Evolutionary conservation across 2,329 filamentous ascomycete species (phyloP).

Genomic region (Keithomyces neogunnii): DNA sequence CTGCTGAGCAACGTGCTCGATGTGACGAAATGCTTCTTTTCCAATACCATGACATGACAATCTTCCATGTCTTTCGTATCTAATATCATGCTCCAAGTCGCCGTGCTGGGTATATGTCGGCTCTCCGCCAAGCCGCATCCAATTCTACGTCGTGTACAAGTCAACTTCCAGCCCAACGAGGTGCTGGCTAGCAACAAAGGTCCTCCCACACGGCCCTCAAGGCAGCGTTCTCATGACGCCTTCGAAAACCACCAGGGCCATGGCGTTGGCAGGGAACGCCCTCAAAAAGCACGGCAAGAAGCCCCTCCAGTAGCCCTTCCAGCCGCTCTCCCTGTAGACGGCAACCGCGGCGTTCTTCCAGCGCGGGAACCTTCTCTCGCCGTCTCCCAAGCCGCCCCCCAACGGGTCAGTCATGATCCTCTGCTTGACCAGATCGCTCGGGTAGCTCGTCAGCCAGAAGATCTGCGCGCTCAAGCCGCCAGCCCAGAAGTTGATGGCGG

Average conservation of each 20-base stretch:
- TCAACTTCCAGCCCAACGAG: neutral
- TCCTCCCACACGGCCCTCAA: conserved; percentile 14
- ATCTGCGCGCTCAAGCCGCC: conserved; percentile 87
- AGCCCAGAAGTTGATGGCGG: conserved; percentile 93
- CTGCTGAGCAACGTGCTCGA: neutral
- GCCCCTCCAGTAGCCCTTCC: conserved; percentile 80
- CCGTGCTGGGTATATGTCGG: no score
- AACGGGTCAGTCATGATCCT: conserved; percentile 93
- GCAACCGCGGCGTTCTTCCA: conserved; percentile 76
- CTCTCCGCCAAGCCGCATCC: no score
- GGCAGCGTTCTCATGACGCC: conserved; percentile 69
- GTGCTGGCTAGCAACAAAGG: neutral
- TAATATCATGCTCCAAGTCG: no score
- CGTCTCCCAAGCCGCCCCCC: conserved; percentile 59
- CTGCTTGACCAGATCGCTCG: conserved; percentile 90
- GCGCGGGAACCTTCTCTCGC: conserved; percentile 56
- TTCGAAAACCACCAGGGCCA: conserved; percentile 90
- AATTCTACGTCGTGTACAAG: no score
- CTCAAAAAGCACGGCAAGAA: conserved; percentile 90
- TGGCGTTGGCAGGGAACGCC: conserved; percentile 92
- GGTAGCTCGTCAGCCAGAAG: conserved; percentile 91
- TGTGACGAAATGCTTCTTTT: neutral
- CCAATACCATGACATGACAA: no score
- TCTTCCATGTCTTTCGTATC: neutral
- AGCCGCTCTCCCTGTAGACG: conserved; percentile 69